These are phyloP conservation scores for Boletus albobrunnescens DNA, from an alignment of 1,284 basidiomycete genomes.

Conservation along the genomic window DNA sequence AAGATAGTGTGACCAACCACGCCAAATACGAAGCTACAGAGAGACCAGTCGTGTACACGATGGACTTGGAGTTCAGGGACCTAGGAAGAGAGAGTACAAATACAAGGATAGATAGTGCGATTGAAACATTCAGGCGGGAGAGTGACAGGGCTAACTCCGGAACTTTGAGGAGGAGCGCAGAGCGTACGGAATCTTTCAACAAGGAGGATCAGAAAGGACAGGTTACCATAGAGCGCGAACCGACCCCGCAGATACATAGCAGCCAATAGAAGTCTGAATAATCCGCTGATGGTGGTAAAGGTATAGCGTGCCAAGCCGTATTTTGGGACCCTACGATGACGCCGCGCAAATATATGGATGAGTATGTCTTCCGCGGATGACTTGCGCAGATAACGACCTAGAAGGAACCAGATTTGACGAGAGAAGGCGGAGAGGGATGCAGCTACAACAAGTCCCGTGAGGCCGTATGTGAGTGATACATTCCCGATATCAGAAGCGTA, in stretches of 20 bases:
- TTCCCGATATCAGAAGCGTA: slow-evolving; percentile 44
- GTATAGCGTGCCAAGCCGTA: slow-evolving; percentile 40
- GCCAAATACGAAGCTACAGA: slow-evolving; percentile 54
- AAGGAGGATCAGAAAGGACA: slow-evolving; percentile 5
- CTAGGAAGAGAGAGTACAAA: slow-evolving; percentile 50
- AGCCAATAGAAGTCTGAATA: slow-evolving; percentile 48
- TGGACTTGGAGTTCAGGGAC: slow-evolving; percentile 49
- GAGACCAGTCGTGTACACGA: slow-evolving; percentile 53
- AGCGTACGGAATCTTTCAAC: slow-evolving; percentile 48
- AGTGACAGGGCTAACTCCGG: slow-evolving; percentile 31
- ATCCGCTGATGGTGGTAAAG: slow-evolving; percentile 42
- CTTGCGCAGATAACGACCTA: slow-evolving; percentile 62
- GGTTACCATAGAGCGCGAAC: slow-evolving; percentile 24
- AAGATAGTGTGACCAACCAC: slow-evolving; percentile 54
- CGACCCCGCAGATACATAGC: slow-evolving; percentile 62
- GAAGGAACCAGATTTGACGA: slow-evolving; percentile 69
- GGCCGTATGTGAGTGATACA: slow-evolving; percentile 46
- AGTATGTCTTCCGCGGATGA: slow-evolving; percentile 62
- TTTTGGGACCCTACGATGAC: slow-evolving; percentile 44
- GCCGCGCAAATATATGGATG: slow-evolving; percentile 56
- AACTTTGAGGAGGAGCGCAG: slow-evolving; percentile 42
- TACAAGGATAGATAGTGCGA: slow-evolving; percentile 41
- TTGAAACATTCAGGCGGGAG: slow-evolving; percentile 36
- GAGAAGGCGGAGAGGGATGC: slow-evolving; percentile 56
- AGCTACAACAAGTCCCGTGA: slow-evolving; percentile 52